Conservation (phyloP, 495 filamentous ascomycete species). For the Penicillium canescens region DNA sequence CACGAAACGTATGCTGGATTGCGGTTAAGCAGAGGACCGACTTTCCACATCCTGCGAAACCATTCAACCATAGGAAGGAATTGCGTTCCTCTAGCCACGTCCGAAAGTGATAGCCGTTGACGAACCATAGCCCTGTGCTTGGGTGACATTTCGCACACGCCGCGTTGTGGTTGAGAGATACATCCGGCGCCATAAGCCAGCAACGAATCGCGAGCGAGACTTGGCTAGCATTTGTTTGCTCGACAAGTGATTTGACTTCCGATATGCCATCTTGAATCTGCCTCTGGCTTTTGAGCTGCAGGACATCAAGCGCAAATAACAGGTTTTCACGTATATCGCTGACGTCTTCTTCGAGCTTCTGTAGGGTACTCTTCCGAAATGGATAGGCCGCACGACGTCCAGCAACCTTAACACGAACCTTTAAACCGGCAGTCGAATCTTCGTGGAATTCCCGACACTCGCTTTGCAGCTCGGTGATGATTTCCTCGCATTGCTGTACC, state of each 20-base stretch:
- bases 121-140: conserved; percentile 33
- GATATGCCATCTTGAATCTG: conserved; percentile 17
- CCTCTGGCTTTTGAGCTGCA: conserved; percentile 24
- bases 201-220: conserved; percentile 22
- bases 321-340: conserved; percentile 27
- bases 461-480: conserved; percentile 28
- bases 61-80: conserved; percentile 42
- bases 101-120: conserved; percentile 23
- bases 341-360: conserved; percentile 34
- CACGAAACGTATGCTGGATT: conserved; percentile 25
- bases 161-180: conserved; percentile 29
- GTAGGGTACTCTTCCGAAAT: conserved; percentile 31
- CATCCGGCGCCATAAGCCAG: conserved; percentile 35
- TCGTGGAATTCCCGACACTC: conserved; percentile 26
- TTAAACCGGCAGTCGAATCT: conserved; percentile 7
- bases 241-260: conserved; percentile 13
- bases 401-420: conserved; percentile 8
- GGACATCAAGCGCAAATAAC: conserved; percentile 24
- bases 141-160: conserved; percentile 23
- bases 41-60: conserved; percentile 44
- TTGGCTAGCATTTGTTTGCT: conserved; percentile 15
- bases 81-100: conserved; percentile 31
- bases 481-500: conserved; percentile 20
- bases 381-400: conserved; percentile 28
- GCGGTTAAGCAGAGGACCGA: conserved; percentile 41